phyloP scores from a whole-genome alignment of 2,329 filamentous ascomycete genomes.

The Penicillium sumatraense region DNA sequence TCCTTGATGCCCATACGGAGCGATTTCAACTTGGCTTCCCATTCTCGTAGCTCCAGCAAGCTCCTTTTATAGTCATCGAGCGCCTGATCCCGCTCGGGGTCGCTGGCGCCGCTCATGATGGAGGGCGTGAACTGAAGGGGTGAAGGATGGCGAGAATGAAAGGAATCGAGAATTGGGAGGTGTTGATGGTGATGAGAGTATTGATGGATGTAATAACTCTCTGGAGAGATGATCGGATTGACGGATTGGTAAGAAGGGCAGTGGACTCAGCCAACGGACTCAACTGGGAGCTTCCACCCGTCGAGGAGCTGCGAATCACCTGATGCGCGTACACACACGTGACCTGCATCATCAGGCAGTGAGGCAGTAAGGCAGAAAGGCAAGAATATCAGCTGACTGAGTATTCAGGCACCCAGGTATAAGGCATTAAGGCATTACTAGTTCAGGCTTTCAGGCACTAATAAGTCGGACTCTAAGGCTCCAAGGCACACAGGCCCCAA shows the following conservation, averaged over 20 bases:
- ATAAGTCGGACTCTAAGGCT: neutral
- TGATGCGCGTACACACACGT: slow-evolving; percentile 22
- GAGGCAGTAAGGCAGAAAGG: slow-evolving; percentile 2
- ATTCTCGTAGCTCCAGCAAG: slow-evolving; percentile 93
- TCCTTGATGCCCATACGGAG: slow-evolving; percentile 95
- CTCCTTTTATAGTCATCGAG: slow-evolving; percentile 78
- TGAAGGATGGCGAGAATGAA: too few relatives aligned
- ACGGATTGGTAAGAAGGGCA: slow-evolving; percentile 21
- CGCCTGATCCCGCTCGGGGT: slow-evolving; percentile 67
- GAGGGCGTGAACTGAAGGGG: slow-evolving; percentile 13
- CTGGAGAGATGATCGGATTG: slow-evolving; percentile 19
- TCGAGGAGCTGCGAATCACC: slow-evolving; percentile 27
- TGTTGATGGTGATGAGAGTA: slow-evolving; percentile 2
- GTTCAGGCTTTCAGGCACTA: neutral
- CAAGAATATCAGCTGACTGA: too few relatives aligned
- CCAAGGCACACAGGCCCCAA: neutral
- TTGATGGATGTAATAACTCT: slow-evolving; percentile 3
- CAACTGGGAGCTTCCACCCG: slow-evolving; percentile 34
- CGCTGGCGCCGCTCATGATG: slow-evolving; percentile 46
- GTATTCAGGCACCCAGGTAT: neutral
- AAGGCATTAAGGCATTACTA: slow-evolving; percentile 16
- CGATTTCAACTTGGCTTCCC: slow-evolving; percentile 96
- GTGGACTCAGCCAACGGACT: slow-evolving; percentile 13
- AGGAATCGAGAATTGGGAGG: slow-evolving; percentile 1
- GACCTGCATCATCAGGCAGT: slow-evolving; percentile 16